These are phyloP conservation scores for Stemphylium lycopersici DNA, from an alignment of 2,329 filamentous ascomycete genomes.

Conservation along the genomic window DNA sequence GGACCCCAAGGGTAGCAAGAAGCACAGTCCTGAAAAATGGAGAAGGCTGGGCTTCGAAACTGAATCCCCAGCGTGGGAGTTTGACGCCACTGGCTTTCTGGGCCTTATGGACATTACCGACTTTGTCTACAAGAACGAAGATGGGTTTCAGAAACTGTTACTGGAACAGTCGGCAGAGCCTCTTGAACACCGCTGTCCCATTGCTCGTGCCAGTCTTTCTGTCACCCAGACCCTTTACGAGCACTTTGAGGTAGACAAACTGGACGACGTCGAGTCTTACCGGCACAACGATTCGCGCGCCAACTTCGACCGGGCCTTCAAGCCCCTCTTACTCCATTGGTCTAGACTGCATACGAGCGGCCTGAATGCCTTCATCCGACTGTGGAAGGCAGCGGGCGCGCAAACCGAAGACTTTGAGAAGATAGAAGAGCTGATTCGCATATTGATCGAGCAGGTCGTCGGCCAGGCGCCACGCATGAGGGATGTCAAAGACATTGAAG, in stretches of 20 bases:
- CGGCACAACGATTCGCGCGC: conserved; percentile 77
- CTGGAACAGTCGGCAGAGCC: conserved; percentile 84
- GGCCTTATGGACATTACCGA: conserved; percentile 98
- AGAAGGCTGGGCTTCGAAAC: conserved; percentile 87
- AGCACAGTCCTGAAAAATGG: conserved; percentile 91
- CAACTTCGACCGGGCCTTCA: conserved; percentile 85
- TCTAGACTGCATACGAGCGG: conserved; percentile 85
- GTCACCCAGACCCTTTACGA: conserved; percentile 90
- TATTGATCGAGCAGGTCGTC: conserved; percentile 87
- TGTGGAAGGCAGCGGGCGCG: conserved; percentile 92
- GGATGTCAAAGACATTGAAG: conserved; percentile 85
- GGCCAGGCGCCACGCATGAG: conserved; percentile 81
- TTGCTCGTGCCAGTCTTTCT: conserved; percentile 84
- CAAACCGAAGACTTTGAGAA: conserved; percentile 89
- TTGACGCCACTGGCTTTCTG: conserved; percentile 82
- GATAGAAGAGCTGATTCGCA: conserved; percentile 86
- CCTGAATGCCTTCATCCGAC: conserved; percentile 82
- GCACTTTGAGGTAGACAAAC: conserved; percentile 91
- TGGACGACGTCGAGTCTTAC: conserved; percentile 78
- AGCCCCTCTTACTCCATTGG: conserved; percentile 90
- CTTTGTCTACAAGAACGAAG: conserved; percentile 89
- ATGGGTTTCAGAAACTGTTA: conserved; percentile 88
- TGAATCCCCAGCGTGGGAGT: conserved; percentile 85
- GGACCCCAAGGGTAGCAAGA: conserved; percentile 62
- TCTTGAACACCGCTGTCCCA: conserved; percentile 76